phyloP scores from a whole-genome alignment of 2,329 filamentous ascomycete species.

The Apiospora hydei region DNA sequence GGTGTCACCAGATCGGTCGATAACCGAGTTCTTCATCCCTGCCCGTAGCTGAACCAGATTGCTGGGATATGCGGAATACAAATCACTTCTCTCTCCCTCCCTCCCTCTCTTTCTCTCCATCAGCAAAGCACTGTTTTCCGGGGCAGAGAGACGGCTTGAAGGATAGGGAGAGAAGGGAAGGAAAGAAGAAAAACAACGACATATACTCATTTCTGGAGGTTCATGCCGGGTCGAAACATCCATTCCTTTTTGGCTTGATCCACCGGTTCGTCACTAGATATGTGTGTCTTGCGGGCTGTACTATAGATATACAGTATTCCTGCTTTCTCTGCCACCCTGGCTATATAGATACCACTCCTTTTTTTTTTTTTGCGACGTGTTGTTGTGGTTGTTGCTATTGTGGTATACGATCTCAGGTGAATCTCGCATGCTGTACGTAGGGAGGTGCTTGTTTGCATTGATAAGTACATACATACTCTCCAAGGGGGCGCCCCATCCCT shows the following conservation, averaged over 20 bases:
- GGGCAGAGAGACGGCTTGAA: not conserved
- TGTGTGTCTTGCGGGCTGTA: not conserved
- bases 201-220: not conserved
- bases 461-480: not conserved
- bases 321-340: not conserved
- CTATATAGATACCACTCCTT: not conserved
- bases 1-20: conserved; percentile 28
- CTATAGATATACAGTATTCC: not conserved
- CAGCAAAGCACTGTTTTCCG: no score
- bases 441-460: not conserved
- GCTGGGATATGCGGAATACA: conserved; percentile 32
- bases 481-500: not conserved
- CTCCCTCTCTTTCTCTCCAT: not conserved
- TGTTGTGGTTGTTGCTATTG: not conserved
- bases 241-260: not conserved
- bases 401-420: not conserved
- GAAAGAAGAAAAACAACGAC: no score
- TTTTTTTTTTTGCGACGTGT: not conserved
- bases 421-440: not conserved
- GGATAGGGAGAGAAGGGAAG: not conserved
- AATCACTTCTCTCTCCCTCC: not conserved
- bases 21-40: conserved; percentile 36
- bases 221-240: not conserved
- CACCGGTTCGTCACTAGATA: conserved; percentile 18
- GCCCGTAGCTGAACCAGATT: conserved; percentile 40